Evolutionary conservation across 139 green algal species (phyloP), one percentile per base, ranked within the genome.

Genomic region (Diplosphaera chodatii): DNA sequence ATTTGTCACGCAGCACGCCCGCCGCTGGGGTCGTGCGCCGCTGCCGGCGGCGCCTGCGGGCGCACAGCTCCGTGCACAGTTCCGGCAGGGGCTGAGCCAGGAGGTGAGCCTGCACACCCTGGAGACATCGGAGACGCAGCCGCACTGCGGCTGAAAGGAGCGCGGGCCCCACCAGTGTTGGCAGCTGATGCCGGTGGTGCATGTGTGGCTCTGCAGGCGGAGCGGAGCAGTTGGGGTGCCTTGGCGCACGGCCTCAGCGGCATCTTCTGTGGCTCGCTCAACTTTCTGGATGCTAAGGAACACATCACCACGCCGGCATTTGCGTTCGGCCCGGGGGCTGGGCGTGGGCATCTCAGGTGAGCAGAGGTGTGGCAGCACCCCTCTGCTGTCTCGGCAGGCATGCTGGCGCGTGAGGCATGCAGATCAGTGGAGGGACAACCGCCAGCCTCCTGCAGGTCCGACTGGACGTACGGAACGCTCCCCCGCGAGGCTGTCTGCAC

Each of bases 401-500:
- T 28, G 32, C 72, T 25, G 59, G 27, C 1, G 20, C 55, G 32
- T 30, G 4, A 25, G 29, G 48, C 48, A 23, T 25, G 48, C 48
- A 25, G 8, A 48, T 10, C 37, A 10, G 37, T 10, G 6, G 37
- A 20, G 37, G 6, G 6, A 10, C 6, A 20, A 10, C 10, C 37
- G 6, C 37, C 8, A 48, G 5, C 4, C 10, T 20, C 13, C 27
- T n/a, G 32, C 27, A 28, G 23, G 59, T 4, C 34, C 10, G 66
- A 10, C n/a, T 55, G 70, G 65, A 67, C 37, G 31, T 87, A 88
- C 64, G 92, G 80, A 6, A 56, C 71, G 29, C 70, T 97, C 40
- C 85, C 90, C 0, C 74, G 79, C 16, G 93, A 98, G 77, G 78
- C 83, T 13, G 79, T 92, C 0, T 98, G 93, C 83, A 89, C 85